Conservation (phyloP, 2,329 filamentous ascomycete genomes). For the Alternaria solani region DNA sequence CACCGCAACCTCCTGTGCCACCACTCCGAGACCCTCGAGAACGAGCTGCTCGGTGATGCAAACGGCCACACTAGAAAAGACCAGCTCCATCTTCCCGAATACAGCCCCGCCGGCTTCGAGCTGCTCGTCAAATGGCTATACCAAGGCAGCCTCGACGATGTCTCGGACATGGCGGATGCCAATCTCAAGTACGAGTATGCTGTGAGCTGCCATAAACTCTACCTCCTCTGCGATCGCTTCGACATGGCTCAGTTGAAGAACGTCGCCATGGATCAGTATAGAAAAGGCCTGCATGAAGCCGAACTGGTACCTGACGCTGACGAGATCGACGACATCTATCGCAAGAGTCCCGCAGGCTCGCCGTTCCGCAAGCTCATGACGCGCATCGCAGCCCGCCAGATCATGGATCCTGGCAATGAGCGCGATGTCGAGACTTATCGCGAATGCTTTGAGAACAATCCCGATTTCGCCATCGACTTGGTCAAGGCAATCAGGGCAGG, state of each 20-base stretch:
- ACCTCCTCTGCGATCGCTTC: conserved; percentile 61
- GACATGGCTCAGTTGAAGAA: conserved; percentile 61
- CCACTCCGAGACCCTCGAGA: conserved; percentile 58
- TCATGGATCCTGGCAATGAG: conserved; percentile 63
- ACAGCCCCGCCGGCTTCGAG: conserved; percentile 62
- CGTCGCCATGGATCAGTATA: conserved; percentile 63
- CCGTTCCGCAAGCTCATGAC: conserved; percentile 62
- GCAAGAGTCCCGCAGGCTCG: conserved; percentile 54
- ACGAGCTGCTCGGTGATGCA: conserved; percentile 50
- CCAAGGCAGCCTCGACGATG: conserved; percentile 62
- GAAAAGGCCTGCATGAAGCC: conserved; percentile 59
- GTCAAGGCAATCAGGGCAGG: conserved; percentile 61
- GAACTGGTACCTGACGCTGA: conserved; percentile 63
- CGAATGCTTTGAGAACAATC: conserved; percentile 58
- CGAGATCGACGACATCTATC: conserved; percentile 64
- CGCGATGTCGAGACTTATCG: conserved; percentile 60
- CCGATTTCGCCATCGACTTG: conserved; percentile 63
- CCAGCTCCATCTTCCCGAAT: conserved; percentile 57
- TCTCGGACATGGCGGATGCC: conserved; percentile 54
- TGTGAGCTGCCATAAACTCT: conserved; percentile 62
- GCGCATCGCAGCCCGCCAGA: conserved; percentile 64
- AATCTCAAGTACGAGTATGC: conserved; percentile 63
- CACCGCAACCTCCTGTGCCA: conserved; percentile 63
- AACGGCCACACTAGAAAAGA: conserved; percentile 45
- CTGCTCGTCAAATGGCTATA: conserved; percentile 66